Evolutionary conservation across 768 basidiomycete genomes (phyloP), one percentile per base, ranked within the genome.

Genomic region (Mycena filopes): DNA sequence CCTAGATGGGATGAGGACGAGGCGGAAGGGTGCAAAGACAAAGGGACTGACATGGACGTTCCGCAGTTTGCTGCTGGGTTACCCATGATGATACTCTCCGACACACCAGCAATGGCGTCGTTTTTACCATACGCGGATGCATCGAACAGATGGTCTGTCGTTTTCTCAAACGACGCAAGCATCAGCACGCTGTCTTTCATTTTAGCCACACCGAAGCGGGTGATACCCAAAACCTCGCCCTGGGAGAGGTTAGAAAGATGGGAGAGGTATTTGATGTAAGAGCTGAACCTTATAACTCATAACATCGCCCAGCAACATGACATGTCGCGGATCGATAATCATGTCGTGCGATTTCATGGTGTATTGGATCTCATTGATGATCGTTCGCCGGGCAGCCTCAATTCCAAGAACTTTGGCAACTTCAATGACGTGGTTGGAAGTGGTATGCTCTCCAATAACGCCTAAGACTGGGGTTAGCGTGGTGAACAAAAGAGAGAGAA

Each of bases 141-240:
- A 73, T 99, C 96, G 79, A 99, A 99, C 64, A 99, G 80, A 77
- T 99, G 98, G 81, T 99, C 98, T 16, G 98, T 99, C 18, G 98
- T 99, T 82, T 99, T 99, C 80, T 99, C 98, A 78, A 99, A 99
- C 26, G 95, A 98, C 12, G 98, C 98, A 72, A 99, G 83, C 98
- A 99, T 99, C 72, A 99, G 87, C 1, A 98, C 96, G 72, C 94
- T 95, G 78, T 99, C 98, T 78, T 99, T 99, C 95, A 99, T 99
- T 82, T 98, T 98, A 10, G 96, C 94, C 26, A 99, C 97, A 74
- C 98, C 98, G 78, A 99, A 99, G 31, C 98, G 93, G 9, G 98
- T 99, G 77, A 99, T 99, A 47, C 98, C 98, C 55, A 99, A 81
- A 1, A 99, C 96, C 76, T 99, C 97, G 45, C 98, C 98, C 94